Base-by-base conservation (phyloP, 192 early-diverging fungal species). In the Rhizoclosmatium globosum region DNA sequence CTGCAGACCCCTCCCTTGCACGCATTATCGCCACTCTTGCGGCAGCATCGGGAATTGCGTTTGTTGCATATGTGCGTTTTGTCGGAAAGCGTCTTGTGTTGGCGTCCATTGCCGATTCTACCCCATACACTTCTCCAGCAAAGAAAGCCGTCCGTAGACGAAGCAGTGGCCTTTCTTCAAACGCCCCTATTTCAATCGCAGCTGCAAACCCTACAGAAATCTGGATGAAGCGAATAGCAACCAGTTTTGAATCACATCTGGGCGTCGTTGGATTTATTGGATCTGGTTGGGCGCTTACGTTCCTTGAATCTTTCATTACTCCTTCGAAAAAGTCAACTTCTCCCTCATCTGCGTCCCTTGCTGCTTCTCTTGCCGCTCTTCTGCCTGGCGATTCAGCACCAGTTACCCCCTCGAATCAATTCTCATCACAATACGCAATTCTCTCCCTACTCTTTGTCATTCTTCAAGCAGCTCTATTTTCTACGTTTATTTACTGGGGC, bases 401-500 rank as follows among this genome's bases (percentile, higher is more conserved):
- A 65, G 39, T 15, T 23, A 42, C 64, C 23, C 64, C 38, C n/a
- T 23, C 19, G 41, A 53, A 17, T 13, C 50, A 53, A 15, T 41
- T 13, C 21, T 64, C 15, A 64, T 21, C 19, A 17, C 9, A 13
- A 2, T 21, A 21, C 62, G 62, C 62, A 64, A 41, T 15, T 64
- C 19, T 64, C 23, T 13, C 67, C 2, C 21, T 69, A 19, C 9
- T 69, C 42, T 17, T 47, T n/a, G 15, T 69, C 31, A 39, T 69
- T 47, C 9, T 47, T 4, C 67, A 69, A 69, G 23, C 45, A 7
- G 21, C 23, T 42, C 39, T 69, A 15, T 69, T 43, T 23, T 43
- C 45, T n/a, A 45, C n/a, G 11, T 43, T 69, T 42, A 69, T 69
- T 43, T 69, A 69, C 42, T 69, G 67, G 67, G 67, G 67, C 23